A percentile compares a stretch with the other conserved stretches of the same genome.
Conservation (phyloP, 352 stramenopile species). For the Phytopythium delawarense region DNA sequence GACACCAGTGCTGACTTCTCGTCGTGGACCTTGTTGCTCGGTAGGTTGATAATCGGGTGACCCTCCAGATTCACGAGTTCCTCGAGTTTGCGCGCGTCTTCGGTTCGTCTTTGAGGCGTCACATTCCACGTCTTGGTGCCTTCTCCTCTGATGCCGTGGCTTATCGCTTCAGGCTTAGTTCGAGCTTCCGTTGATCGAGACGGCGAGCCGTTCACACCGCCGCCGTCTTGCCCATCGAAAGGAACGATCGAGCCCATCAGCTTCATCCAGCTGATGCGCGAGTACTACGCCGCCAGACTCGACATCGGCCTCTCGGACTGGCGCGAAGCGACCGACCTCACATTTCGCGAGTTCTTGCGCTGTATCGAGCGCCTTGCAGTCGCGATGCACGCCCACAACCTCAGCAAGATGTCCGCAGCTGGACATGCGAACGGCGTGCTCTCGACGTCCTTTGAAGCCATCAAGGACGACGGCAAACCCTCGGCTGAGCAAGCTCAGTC, state of each 20-base stretch:
- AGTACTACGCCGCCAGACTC: constrained; percentile 72
- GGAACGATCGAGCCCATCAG: constrained; percentile 47
- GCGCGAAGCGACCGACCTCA: constrained; percentile 50
- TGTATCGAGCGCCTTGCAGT: constrained; percentile 65
- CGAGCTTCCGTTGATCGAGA: constrained; percentile 38
- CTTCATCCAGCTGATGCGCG: constrained; percentile 54
- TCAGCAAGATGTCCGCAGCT: constrained; percentile 6
- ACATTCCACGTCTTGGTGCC: background rate
- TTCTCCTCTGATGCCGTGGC: constrained; percentile 1
- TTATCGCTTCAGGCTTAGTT: constrained; percentile 34
- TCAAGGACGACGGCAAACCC: constrained; percentile 41
- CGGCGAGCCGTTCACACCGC: constrained; percentile 43
- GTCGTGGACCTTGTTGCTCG: background rate
- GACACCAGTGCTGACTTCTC: background rate
- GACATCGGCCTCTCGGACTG: constrained; percentile 66
- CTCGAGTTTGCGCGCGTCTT: constrained; percentile 67
- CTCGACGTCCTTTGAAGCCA: constrained; percentile 43
- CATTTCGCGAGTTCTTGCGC: constrained; percentile 68
- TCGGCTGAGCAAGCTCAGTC: constrained; percentile 12
- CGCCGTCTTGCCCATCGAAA: constrained; percentile 20
- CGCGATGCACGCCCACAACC: constrained; percentile 49
- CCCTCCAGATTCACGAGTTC: constrained; percentile 59
- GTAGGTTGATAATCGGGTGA: constrained; percentile 45
- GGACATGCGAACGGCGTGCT: constrained; percentile 27
- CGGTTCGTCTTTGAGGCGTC: constrained; percentile 27